Evolutionary conservation across 2,329 filamentous ascomycete genomes (phyloP).

Genomic region (Pseudonectria foliicola): DNA sequence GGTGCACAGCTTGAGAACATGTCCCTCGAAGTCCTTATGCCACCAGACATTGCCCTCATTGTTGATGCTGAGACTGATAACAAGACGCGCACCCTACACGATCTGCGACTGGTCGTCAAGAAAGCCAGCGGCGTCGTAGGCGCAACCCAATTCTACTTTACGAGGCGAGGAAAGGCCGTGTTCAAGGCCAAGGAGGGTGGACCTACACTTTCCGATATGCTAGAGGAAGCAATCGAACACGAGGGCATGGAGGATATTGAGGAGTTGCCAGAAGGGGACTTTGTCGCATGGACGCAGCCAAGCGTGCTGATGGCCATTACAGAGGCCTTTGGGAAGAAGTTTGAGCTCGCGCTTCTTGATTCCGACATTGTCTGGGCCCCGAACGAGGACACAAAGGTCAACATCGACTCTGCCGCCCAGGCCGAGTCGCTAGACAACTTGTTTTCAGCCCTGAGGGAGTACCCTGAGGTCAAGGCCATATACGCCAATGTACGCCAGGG

Average conservation of each 20-base stretch:
- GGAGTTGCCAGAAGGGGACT: constrained; percentile 57
- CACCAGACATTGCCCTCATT: constrained; percentile 68
- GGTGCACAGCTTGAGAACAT: constrained; percentile 72
- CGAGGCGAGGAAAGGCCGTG: constrained; percentile 67
- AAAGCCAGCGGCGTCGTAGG: constrained; percentile 61
- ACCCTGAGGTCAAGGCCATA: constrained; percentile 67
- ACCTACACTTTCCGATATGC: constrained; percentile 62
- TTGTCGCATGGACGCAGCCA: constrained; percentile 50
- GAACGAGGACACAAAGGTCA: constrained; percentile 69
- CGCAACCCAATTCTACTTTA: constrained; percentile 77
- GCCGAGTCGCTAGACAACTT: constrained; percentile 53
- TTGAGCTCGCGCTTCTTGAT: constrained; percentile 61
- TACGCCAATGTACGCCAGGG: constrained; percentile 63
- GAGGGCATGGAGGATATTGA: constrained; percentile 72
- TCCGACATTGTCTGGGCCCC: constrained; percentile 80
- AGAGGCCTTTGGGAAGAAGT: constrained; percentile 49
- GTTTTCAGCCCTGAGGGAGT: constrained; percentile 53
- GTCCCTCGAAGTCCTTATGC: constrained; percentile 74
- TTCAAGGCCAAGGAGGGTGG: constrained; percentile 50
- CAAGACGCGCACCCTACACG: constrained; percentile 64
- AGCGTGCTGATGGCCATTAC: constrained; percentile 26
- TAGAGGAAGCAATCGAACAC: constrained; percentile 71
- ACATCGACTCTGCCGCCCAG: constrained; percentile 50
- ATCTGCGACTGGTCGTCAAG: constrained; percentile 66
- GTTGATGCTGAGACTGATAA: constrained; percentile 83